phyloP scores from a whole-genome alignment of 2,329 filamentous ascomycete genomes.

The Ascochyta rabiei region DNA sequence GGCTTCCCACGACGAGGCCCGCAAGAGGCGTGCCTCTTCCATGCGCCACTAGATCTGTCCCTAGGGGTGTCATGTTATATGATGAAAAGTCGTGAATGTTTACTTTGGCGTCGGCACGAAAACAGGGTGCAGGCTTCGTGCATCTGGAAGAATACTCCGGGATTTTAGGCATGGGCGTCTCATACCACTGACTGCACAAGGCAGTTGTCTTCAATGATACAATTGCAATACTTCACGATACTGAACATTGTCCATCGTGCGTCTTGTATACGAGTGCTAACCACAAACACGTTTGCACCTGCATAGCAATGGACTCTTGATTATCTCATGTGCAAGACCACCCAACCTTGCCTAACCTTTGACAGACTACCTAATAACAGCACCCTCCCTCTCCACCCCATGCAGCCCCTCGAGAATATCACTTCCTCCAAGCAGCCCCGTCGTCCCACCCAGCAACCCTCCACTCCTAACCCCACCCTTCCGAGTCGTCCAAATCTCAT shows the following conservation, averaged over 20 bases:
- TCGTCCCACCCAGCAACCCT: slow-evolving; percentile 54
- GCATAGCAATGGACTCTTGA: not conserved
- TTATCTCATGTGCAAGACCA: not conserved
- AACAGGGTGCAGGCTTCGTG: slow-evolving; percentile 40
- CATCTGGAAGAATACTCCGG: slow-evolving; percentile 43
- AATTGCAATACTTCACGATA: slow-evolving; percentile 45
- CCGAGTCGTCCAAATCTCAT: slow-evolving; percentile 85
- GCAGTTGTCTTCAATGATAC: slow-evolving; percentile 46
- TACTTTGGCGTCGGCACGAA: slow-evolving; percentile 47
- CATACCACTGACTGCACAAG: slow-evolving; percentile 45
- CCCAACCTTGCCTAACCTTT: not conserved
- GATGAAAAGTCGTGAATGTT: slow-evolving; percentile 45
- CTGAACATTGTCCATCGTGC: slow-evolving; percentile 1
- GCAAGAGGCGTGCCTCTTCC: slow-evolving; percentile 96
- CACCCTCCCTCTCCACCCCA: slow-evolving; percentile 73
- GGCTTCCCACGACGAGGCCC: slow-evolving; percentile 87
- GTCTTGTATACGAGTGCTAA: not conserved
- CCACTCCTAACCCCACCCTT: slow-evolving; percentile 51
- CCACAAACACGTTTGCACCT: not conserved
- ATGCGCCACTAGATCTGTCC: slow-evolving; percentile 45
- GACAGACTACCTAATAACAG: slow-evolving; percentile 46
- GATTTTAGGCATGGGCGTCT: slow-evolving; percentile 43
- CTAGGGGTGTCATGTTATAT: slow-evolving; percentile 33
- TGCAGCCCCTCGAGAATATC: slow-evolving; percentile 83
- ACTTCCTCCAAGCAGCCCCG: slow-evolving; percentile 73